phyloP scores from a whole-genome alignment of 148 eudicot species.

The Camellia japonica region DNA sequence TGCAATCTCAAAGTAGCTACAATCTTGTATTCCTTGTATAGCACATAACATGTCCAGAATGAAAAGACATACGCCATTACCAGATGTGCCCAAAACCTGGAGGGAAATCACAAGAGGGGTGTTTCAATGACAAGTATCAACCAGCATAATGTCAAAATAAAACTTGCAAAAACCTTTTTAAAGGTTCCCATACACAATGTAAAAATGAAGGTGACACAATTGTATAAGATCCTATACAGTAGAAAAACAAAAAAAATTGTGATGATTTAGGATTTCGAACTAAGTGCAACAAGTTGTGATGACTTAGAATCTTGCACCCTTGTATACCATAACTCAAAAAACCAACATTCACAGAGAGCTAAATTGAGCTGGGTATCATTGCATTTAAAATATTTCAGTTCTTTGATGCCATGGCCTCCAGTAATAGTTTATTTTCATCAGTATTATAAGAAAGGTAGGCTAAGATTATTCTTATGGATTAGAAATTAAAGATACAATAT shows the following conservation, averaged over 20 bases:
- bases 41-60: constrained; percentile 76
- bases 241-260: neutral
- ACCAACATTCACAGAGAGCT: neutral
- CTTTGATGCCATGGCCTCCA: neutral
- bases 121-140: neutral
- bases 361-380: neutral
- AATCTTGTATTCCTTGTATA: constrained; percentile 74
- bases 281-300: neutral
- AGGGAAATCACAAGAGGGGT: neutral
- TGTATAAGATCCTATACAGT: neutral
- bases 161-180: neutral
- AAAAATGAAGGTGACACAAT: neutral
- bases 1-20: constrained; percentile 61
- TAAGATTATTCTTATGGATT: neutral
- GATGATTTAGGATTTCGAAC: neutral
- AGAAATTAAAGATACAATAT: neutral
- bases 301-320: neutral
- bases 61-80: constrained; percentile 68
- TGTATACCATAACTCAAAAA: neutral
- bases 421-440: neutral
- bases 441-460: neutral
- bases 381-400: neutral
- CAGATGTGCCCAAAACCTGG: constrained; percentile 87
- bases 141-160: neutral
- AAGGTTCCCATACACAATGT: neutral